Base-by-base conservation (phyloP, 2,329 filamentous ascomycete species). In the Ascocoryne sarcoides region DNA sequence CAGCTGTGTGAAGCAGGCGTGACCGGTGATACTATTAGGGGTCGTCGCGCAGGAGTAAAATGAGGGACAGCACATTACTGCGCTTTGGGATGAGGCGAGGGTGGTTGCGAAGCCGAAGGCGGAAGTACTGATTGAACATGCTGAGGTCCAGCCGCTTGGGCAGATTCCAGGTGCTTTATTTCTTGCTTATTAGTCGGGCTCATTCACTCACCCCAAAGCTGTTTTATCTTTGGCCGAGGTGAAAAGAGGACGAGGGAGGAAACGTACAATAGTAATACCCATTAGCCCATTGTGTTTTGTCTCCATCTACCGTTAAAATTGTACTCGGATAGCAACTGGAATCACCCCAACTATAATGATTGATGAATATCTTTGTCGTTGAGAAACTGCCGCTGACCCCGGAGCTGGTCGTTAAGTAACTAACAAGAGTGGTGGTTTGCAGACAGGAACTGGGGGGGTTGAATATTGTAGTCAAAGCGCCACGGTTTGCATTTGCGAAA, bases 401-500 rank as follows among this genome's bases (percentile, higher is more conserved):
- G 42, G 45, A 15, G 17, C 16, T 16, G 10, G 37, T 47, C 5
- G 39, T 45, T 14, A 32, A 29, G 28, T 32, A 45, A 20, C 23
- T 32, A n/a, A 37, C 39, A 5, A 45, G 28, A 3, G 43, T 45
- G 4, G 39, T 42, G 15, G 33, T 28, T 17, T 36, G 35, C 3
- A 49, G 41, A 21, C 47, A 49, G 34, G 39, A 45, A 1, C 37
- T 28, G 1, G 47, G 47, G 5, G 47, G 44, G 9, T 33, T 43
- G 20, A 38, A 49, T 10, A 47, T 43, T 16, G 41, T 40, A 4
- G 39, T 49, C 9, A 49, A 26, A 17, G 47, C 31, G 2, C 44
- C 44, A 10, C 45, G 42, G 23, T 45, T 45, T 10, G 43, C 39
- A 5, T 17, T 36, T 10, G 36, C 32, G 16, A 45, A 45, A 5